Evolutionary conservation across 1,139 yeast species (phyloP).

Genomic region (Kodamaea ohmeri): DNA sequence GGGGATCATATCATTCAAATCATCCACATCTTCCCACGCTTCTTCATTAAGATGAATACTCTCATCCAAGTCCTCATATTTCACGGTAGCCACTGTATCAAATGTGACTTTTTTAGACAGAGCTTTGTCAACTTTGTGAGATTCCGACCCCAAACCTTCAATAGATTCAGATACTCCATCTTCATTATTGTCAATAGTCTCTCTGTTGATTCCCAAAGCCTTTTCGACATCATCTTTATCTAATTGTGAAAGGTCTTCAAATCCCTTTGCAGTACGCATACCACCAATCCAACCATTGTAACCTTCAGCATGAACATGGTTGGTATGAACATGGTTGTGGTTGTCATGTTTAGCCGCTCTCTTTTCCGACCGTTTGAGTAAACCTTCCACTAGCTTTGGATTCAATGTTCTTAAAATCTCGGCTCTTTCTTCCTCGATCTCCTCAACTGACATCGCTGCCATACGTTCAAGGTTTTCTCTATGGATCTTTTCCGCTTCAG

Average conservation of each 20-base stretch:
- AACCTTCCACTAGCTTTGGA: slow-evolving; percentile 62
- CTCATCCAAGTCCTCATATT: slow-evolving; percentile 35
- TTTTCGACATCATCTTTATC: slow-evolving; percentile 38
- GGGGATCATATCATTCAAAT: slow-evolving; percentile 31
- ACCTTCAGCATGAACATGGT: slow-evolving; percentile 59
- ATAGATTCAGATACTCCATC: too few relatives aligned
- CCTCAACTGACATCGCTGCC: slow-evolving; percentile 61
- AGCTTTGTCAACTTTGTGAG: too few relatives aligned
- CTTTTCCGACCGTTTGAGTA: slow-evolving; percentile 44
- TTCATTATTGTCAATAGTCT: slow-evolving; percentile 4
- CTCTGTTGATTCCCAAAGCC: slow-evolving; percentile 33
- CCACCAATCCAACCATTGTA: slow-evolving; percentile 77
- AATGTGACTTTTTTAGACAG: slow-evolving; percentile 36
- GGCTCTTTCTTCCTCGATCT: slow-evolving; percentile 61
- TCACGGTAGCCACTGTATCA: slow-evolving; percentile 39
- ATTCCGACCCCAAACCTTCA: too few relatives aligned
- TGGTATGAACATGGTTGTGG: slow-evolving; percentile 9
- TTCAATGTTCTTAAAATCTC: slow-evolving; percentile 67
- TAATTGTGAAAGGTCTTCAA: slow-evolving; percentile 32
- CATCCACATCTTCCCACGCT: slow-evolving; percentile 43
- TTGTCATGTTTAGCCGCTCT: slow-evolving; percentile 18
- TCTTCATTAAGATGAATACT: slow-evolving; percentile 28
- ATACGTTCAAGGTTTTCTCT: slow-evolving; percentile 67
- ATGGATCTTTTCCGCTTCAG: slow-evolving; percentile 74
- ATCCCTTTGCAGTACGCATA: slow-evolving; percentile 37